phyloP scores from a whole-genome alignment of 176 grass and related monocot genomes.

The Triticum timopheevii region DNA sequence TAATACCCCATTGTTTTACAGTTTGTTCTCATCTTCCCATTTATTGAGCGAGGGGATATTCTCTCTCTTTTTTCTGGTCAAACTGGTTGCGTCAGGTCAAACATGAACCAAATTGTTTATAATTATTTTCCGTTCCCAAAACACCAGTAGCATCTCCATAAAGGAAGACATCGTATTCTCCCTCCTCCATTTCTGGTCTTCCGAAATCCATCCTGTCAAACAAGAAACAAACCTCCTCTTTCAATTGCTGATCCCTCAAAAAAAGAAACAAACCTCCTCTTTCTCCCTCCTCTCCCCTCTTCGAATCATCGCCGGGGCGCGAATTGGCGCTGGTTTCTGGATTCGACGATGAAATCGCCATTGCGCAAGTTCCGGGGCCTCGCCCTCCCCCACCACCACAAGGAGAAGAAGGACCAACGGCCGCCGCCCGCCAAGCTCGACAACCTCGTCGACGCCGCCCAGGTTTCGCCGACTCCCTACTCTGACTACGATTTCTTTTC shows the following conservation, averaged over 20 bases:
- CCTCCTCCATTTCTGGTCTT: constrained; percentile 14
- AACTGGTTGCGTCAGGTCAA: constrained; percentile 46
- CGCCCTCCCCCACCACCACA: constrained; percentile 39
- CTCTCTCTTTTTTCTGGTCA: constrained; percentile 17
- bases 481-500: not conserved
- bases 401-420: constrained; percentile 44
- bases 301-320: not conserved
- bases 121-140: not conserved
- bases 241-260: no score
- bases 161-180: not conserved
- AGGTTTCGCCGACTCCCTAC: constrained; percentile 41
- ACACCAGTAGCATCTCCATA: not conserved
- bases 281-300: not conserved
- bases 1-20: no score
- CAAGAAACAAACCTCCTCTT: not conserved
- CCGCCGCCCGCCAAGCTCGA: constrained; percentile 68
- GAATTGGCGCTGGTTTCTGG: not conserved
- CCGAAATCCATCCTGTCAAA: constrained; percentile 25
- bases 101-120: constrained; percentile 27
- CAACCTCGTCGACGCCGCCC: constrained; percentile 66
- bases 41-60: not conserved
- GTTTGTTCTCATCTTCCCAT: not conserved
- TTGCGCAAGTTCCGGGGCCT: constrained; percentile 70
- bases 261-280: not conserved
- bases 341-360: constrained; percentile 78